Base-by-base conservation (phyloP, 1,284 basidiomycete species). In the Cystobasidium pallidum region DNA sequence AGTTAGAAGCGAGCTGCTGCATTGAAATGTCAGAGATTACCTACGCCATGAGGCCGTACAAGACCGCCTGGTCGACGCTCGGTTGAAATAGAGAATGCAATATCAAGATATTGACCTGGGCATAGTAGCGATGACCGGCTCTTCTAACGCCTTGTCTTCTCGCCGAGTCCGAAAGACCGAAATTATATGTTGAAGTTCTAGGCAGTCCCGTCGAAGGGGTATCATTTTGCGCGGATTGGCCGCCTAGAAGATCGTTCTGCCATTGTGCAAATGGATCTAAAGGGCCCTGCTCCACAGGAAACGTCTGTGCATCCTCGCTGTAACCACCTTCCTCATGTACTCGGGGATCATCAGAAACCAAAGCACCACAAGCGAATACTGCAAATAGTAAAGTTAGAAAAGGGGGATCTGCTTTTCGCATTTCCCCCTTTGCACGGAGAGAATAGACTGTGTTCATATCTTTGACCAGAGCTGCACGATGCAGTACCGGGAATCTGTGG, bases 51-150 rank as follows among this genome's bases (percentile, higher is more conserved):
- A 73, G 32, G 7, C 63, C 71, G 30, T 66, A 66, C 24, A 66
- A 30, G 10, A 61, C 55, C 8, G 63, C 64, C 24, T 66, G 71
- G n/a, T 73, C 71, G 6, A 73, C 24, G 28, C 63, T 66, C 19
- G 71, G 63, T 24, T 73, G 52, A 43, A 64, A 55, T 8, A 73
- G 24, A 21, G 63, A 64, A n/a, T 66, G 71, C 26, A 66, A 49
- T 26, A 66, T 43, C 24, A 73, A 30, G 34, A 73, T 51, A 34
- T 73, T 66, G 11, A 49, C 45, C 19, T 61, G 43, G 15, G 63
- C 71, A 49, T 73, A 73, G 24, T 57, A 73, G 13, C 57, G 30
- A 43, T 52, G 52, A 39, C 71, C 71, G 19, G 55, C 34, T 32
- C 71, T 43, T 66, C 58, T 47, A 17, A 66, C 57, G 0, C 63